Base-by-base conservation (phyloP, 495 filamentous ascomycete species). In the Friedmanniomyces endolithicus region DNA sequence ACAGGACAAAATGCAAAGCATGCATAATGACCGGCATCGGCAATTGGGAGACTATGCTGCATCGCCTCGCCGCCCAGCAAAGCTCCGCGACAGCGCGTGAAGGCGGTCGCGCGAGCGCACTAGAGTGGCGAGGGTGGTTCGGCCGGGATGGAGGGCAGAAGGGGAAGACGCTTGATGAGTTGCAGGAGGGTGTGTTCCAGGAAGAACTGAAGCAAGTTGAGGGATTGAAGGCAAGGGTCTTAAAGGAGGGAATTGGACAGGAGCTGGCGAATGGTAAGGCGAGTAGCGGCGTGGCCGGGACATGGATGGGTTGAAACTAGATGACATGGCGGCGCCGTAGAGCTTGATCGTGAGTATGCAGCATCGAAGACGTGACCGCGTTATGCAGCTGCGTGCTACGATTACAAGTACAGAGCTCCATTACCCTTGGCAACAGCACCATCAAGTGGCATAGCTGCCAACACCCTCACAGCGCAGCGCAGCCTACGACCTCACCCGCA, bases 11-110 rank as follows among this genome's bases (percentile, higher is more conserved):
- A 35, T 64, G 62, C 33, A 41, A 41, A 25, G 19, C 52, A n/a
- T 64, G 62, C 35, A 40, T 64, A 11, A 35, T 35, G 12, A 51
- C 59, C 19, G 58, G 54, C 9, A 34, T 64, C 1, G 33, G 25
- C 9, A 64, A 64, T 25, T 58, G 55, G 62, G 57, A 58, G 48
- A 45, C 25, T 3, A 63, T 64, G 62, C 55, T 62, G 25, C 45
- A 33, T n/a, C 62, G 43, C 20, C 45, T 64, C 19, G 31, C 55
- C 14, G 43, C 25, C 29, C 25, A 52, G 44, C 50, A 52, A 29
- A 37, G 14, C n/a, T 9, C 17, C 19, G 14, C 33, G 2, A n/a
- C 45, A 35, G 33, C 14, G 1, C 29, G 57, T 0, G 58, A 57
- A 44, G 58, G 58, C 17, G 53, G 57, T 19, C 35, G 25, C 29